Evolutionary conservation across 306 rosid genomes (phyloP).

Genomic region (Cicer bijugum): DNA sequence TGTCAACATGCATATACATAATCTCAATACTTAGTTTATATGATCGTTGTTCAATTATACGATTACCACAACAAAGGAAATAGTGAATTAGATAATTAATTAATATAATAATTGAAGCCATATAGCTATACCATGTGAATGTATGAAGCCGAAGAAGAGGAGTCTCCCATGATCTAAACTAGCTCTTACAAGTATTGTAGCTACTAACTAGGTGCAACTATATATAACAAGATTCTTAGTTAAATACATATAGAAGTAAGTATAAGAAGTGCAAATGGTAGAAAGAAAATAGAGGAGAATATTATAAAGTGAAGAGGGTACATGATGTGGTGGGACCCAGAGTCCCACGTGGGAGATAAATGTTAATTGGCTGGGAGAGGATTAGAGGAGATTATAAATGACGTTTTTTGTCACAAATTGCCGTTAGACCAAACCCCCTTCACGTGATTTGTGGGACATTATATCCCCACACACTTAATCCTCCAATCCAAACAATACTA

Average conservation of each 20-base stretch:
- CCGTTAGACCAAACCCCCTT: constrained; percentile 36
- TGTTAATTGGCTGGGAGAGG: constrained; percentile 80
- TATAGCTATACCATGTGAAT: constrained; percentile 69
- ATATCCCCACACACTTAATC: constrained; percentile 30
- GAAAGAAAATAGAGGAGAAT: neutral
- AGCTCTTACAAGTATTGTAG: too few species aligned
- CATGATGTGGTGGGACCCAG: constrained; percentile 47
- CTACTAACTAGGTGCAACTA: neutral
- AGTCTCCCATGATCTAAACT: constrained; percentile 65
- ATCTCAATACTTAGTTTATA: too few species aligned
- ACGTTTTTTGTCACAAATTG: constrained; percentile 62
- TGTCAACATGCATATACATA: neutral
- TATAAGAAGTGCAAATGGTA: neutral
- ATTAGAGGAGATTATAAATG: constrained; percentile 75
- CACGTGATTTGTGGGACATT: constrained; percentile 84
- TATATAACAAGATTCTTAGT: neutral
- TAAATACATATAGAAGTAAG: neutral
- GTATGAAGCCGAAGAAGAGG: constrained; percentile 86
- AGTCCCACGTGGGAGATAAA: constrained; percentile 86
- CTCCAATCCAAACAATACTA: neutral
- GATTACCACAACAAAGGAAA: neutral
- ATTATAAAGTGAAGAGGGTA: constrained; percentile 14
- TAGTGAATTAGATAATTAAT: neutral
- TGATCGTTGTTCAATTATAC: neutral
- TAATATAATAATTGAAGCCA: neutral